Percentiles rank a stretch among this genome's conserved stretches.
Conservation (phyloP, 441 rosid species). For the Erodium texanum region DNA sequence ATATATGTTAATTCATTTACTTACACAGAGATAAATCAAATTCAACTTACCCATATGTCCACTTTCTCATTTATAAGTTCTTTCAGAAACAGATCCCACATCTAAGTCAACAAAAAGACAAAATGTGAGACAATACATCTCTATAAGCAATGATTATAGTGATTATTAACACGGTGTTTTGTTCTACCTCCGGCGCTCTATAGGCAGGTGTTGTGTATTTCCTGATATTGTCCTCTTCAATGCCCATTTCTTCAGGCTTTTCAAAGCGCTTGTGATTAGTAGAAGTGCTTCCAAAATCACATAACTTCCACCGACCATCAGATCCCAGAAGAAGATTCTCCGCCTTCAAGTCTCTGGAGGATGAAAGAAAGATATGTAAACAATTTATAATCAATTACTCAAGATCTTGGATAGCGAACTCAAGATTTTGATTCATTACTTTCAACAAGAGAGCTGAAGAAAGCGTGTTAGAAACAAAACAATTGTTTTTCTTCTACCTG, state of each 20-base stretch:
- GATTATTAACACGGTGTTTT: constrained; percentile 17
- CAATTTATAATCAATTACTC: background rate
- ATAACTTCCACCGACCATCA: constrained; percentile 77
- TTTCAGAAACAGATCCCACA: constrained; percentile 91
- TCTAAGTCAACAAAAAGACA: constrained; percentile 40
- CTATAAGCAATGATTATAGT: constrained; percentile 24
- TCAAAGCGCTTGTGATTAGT: constrained; percentile 88
- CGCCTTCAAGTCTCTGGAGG: constrained; percentile 76
- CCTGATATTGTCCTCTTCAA: constrained; percentile 94
- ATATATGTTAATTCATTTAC: background rate
- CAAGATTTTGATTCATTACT: background rate
- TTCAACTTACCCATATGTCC: constrained; percentile 79
- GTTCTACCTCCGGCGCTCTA: constrained; percentile 91
- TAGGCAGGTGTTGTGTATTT: constrained; percentile 90
- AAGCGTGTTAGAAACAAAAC: background rate
- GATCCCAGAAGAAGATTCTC: constrained; percentile 78
- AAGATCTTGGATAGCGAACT: background rate
- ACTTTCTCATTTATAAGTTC: constrained; percentile 90
- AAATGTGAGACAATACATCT: constrained; percentile 18
- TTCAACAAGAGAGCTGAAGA: background rate
- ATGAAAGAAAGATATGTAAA: constrained; percentile 11
- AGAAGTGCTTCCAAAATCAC: constrained; percentile 89
- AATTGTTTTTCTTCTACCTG: constrained; percentile 35
- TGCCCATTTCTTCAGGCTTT: constrained; percentile 92
- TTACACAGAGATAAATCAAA: constrained; percentile 10